phyloP scores from a whole-genome alignment of 164 flowering plant genomes.

The Kingdonia uniflora region DNA sequence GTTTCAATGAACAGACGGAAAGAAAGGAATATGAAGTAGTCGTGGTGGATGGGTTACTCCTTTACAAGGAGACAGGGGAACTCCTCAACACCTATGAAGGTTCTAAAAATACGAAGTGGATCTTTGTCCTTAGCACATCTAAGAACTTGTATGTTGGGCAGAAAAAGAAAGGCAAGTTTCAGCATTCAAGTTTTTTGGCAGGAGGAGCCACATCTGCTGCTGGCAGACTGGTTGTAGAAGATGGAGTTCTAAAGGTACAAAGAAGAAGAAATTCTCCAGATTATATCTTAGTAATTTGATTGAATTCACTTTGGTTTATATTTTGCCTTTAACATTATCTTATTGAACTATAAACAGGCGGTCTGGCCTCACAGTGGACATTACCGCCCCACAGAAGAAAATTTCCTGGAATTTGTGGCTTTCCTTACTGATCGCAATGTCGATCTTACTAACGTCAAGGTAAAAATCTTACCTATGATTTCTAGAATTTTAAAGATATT shows the following conservation, averaged over 20 bases:
- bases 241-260: conserved; percentile 68
- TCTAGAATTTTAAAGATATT: not conserved
- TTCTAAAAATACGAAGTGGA: conserved; percentile 69
- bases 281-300: not conserved
- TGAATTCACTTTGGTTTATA: not conserved
- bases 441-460: conserved; percentile 73
- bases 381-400: conserved; percentile 88
- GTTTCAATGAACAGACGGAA: conserved; percentile 41
- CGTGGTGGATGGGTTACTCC: conserved; percentile 49
- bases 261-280: not conserved
- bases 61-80: conserved; percentile 43
- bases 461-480: conserved; percentile 12
- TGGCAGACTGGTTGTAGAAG: conserved; percentile 63
- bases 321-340: not conserved
- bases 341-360: conserved; percentile 33
- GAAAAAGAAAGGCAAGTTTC: conserved; percentile 83
- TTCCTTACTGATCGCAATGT: conserved; percentile 57
- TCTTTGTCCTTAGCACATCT: conserved; percentile 85
- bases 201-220: conserved; percentile 97
- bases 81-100: conserved; percentile 54
- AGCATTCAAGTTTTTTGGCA: conserved; percentile 96
- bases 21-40: conserved; percentile 64
- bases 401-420: conserved; percentile 62
- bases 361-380: conserved; percentile 99
- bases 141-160: conserved; percentile 63